phyloP scores from a whole-genome alignment of 768 basidiomycete genomes.

The Cantharellus anzutake region DNA sequence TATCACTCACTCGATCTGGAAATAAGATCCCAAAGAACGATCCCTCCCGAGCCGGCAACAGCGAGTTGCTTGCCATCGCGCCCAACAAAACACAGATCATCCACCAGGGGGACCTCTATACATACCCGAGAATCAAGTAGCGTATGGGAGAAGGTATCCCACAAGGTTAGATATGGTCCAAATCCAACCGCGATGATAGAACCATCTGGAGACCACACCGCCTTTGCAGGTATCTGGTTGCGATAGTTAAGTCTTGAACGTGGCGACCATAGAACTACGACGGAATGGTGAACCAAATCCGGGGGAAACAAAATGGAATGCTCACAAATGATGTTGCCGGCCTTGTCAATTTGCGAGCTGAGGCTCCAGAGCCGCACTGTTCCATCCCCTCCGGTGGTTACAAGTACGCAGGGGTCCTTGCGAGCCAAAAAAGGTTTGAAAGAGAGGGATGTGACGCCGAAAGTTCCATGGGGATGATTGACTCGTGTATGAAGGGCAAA shows the following conservation, averaged over 20 bases:
- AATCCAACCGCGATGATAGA: constrained; percentile 66
- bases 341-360: constrained; percentile 25
- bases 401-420: constrained; percentile 26
- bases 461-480: constrained; percentile 64
- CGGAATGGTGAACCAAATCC: not conserved
- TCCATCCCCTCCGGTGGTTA: constrained; percentile 60
- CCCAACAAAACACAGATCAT: constrained; percentile 42
- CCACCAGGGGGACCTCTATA: constrained; percentile 30
- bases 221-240: constrained; percentile 40
- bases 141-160: constrained; percentile 44
- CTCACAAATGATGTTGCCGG: constrained; percentile 32
- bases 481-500: constrained; percentile 79
- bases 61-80: constrained; percentile 49
- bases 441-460: constrained; percentile 38
- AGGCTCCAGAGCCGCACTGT: constrained; percentile 68
- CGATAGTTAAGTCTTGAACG: constrained; percentile 57
- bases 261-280: constrained; percentile 59
- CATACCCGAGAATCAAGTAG: constrained; percentile 40
- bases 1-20: constrained; percentile 34
- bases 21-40: constrained; percentile 60
- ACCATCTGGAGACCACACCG: constrained; percentile 69
- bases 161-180: constrained; percentile 48
- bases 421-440: constrained; percentile 37
- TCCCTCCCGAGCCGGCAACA: constrained; percentile 26
- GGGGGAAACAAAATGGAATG: constrained; percentile 11